Base-by-base conservation (phyloP, 768 basidiomycete species). In the Guyanaporus albipodus region DNA sequence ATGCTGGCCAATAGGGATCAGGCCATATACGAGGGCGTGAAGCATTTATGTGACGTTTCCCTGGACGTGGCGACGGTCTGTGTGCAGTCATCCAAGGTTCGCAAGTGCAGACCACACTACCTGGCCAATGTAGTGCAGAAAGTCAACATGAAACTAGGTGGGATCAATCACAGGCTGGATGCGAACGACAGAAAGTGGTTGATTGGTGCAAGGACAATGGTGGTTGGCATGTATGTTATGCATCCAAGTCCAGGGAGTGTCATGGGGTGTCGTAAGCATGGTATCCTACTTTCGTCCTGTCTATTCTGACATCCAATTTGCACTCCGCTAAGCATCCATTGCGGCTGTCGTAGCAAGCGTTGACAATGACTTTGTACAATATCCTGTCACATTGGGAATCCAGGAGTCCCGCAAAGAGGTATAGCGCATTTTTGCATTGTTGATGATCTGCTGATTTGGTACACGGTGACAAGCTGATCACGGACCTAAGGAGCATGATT, bases 361-460 rank as follows among this genome's bases (percentile, higher is more conserved):
- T 33, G 42, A 42, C n/a, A 42, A 6, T n/a, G 22, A 42, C 22
- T 42, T 42, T 42, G 32, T 23, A 26, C 42, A 42, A 24, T 42
- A 42, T 17, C 42, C 42, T 11, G 32, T 7, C 23, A 14, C 4
- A 4, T 6, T 42, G 31, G 17, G 24, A 12, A 42, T 33, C 8
- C 42, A 42, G 3, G 2, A 2, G 0, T 14, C 31, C 17, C 6
- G 17, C 2, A 6, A 1, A 1, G 32, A 42, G 42, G 42, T 42
- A 23, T n/a, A 7, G 2, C 0, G 9, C 22, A 22, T 14, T 22
- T 8, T 17, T 42, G 9, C 12, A n/a, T 5, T 22, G 6, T 23
- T 6, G 11, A n/a, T 42, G n/a, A n/a, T n/a, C n/a, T 31, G 8
- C 41, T 42, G 29, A 42, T 4, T 17, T 22, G 28, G 18, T 19